A percentile compares a stretch with the other conserved stretches of the same genome.
Evolutionary conservation across 305 asterid genomes (phyloP).

Genomic region (Coffea humblotiana): DNA sequence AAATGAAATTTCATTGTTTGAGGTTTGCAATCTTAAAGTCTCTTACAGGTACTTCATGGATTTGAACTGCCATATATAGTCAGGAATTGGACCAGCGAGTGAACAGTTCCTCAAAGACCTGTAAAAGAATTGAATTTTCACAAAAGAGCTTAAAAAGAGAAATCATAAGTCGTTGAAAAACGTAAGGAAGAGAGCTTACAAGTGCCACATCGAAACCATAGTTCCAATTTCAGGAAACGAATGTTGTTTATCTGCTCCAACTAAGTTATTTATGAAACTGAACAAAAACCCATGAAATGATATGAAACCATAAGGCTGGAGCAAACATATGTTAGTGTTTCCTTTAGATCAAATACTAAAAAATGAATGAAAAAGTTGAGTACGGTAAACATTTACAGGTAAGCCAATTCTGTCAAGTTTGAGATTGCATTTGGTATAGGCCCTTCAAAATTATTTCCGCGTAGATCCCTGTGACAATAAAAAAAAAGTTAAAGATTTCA

Average conservation of each 20-base stretch:
- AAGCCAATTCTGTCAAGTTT: background rate
- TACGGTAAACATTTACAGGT: background rate
- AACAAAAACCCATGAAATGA: background rate
- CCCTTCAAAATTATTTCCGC: background rate
- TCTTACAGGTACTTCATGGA: background rate
- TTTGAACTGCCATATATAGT: background rate
- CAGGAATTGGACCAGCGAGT: background rate
- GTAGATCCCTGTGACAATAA: background rate
- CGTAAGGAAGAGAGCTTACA: background rate
- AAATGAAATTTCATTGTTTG: no score
- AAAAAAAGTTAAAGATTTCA: no score
- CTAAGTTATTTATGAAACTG: background rate
- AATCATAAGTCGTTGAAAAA: no score
- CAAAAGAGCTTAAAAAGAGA: no score
- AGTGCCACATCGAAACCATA: background rate
- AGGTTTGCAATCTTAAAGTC: no score
- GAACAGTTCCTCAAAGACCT: no score
- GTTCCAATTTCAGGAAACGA: background rate
- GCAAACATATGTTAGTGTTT: no score
- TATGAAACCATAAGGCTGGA: no score
- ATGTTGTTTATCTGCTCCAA: background rate
- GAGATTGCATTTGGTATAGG: background rate
- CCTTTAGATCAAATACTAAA: no score
- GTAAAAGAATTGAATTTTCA: no score
- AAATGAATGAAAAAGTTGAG: no score